Evolutionary conservation across 2,329 filamentous ascomycete genomes (phyloP), one percentile per base, ranked within the genome.

Genomic region (Penicillium sp.): DNA sequence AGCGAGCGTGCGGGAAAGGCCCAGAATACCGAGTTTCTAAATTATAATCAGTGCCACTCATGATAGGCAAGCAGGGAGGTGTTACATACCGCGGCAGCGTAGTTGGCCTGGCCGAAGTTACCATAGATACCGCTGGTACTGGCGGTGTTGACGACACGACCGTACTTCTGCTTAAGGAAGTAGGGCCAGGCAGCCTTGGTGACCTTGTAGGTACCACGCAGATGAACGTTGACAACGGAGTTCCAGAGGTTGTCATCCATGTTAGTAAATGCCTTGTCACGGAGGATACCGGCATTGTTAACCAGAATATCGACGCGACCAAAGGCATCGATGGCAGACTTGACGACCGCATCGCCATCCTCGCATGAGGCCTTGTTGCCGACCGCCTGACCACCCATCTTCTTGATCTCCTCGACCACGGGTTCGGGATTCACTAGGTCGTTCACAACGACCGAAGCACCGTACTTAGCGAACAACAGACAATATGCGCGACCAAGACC

Each of bases 101-200:
- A 98, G 78, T 98, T 98, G 60, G 91, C 87, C 72, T 98, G 93
- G 49, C 93, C 93, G 65, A 98, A 98, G 79, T 96, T 98, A 57
- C 93, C 93, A 66, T 98, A 98, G 68, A 98, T 94, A 70, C 93
- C 93, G 57, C 86, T 94, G 33, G 93, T 97, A 23, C 88, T 94
- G 27, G 93, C 93, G 33, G 93, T 98, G 78, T 98, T 98, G 62
- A 98, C 77, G 47, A 98, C 82, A 59, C 93, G 88, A 54, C 93
- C 93, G 61, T 96, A 98, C 77, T 96, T 97, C 70, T 98, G 93
- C 79, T 96, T 95, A 36, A 97, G 77, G 77, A 98, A 87, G 70
- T 94, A 86, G 35, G 93, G 93, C 89, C 91, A 98, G 14, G 93
- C 93, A 47, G 93, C 93, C 79, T 95, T 96, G 63, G 88, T 91